Evolutionary conservation across 2,329 filamentous ascomycete genomes (phyloP).

Genomic region (Pseudonectria foliicola): DNA sequence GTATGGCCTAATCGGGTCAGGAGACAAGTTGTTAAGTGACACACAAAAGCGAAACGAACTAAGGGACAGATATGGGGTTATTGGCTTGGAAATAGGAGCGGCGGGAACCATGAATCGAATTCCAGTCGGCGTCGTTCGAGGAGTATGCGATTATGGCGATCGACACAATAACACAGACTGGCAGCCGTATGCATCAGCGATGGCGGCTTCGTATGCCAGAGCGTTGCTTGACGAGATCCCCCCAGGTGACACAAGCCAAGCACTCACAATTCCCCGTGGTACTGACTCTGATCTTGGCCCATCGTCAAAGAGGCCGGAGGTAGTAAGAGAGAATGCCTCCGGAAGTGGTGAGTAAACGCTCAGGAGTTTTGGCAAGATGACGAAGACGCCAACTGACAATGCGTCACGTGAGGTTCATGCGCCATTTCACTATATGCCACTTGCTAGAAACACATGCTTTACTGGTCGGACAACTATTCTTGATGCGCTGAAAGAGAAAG

Average conservation of each 20-base stretch:
- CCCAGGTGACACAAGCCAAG: not conserved
- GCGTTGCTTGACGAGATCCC: slow-evolving; percentile 5
- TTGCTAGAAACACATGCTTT: slow-evolving; percentile 18
- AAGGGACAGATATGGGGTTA: slow-evolving; percentile 20
- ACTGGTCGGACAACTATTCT: slow-evolving; percentile 17
- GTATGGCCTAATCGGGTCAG: slow-evolving; percentile 27
- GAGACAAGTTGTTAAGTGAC: slow-evolving; percentile 25
- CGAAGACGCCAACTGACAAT: no score
- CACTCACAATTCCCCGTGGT: no score
- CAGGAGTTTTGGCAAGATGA: no score
- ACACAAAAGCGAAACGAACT: slow-evolving; percentile 16
- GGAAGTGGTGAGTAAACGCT: no score
- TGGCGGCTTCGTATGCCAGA: slow-evolving; percentile 10
- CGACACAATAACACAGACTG: slow-evolving; percentile 26
- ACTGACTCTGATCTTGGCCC: no score
- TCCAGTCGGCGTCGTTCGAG: slow-evolving; percentile 25
- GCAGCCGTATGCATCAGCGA: slow-evolving; percentile 32
- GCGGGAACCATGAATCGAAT: slow-evolving; percentile 27
- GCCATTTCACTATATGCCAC: slow-evolving; percentile 4
- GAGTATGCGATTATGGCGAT: slow-evolving; percentile 29
- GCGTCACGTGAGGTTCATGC: no score
- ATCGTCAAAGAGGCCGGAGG: no score
- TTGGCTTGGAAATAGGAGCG: slow-evolving; percentile 28
- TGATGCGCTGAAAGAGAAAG: slow-evolving; percentile 17
- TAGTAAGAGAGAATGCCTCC: no score